Evolutionary conservation across 805 yeast species (phyloP).

Genomic region (Teunomyces pallodes): DNA sequence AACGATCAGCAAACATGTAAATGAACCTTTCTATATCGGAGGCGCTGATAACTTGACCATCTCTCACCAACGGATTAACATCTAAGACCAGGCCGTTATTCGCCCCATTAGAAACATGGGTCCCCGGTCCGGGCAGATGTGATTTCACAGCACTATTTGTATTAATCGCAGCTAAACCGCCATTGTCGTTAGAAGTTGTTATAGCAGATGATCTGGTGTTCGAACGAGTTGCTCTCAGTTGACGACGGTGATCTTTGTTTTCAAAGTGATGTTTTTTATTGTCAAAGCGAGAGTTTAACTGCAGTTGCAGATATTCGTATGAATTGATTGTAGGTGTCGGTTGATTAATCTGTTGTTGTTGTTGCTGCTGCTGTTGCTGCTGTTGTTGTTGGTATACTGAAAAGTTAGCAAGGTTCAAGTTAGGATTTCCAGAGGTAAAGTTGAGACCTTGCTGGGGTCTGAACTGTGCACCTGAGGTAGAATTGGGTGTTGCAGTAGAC

Average conservation of each 20-base stretch:
- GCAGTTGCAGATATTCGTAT: conserved; percentile 22
- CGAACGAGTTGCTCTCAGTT: conserved; percentile 5
- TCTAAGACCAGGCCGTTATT: conserved; percentile 4
- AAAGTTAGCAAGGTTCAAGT: conserved; percentile 10
- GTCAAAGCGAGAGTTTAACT: conserved; percentile 22
- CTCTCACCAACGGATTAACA: conserved; percentile 4
- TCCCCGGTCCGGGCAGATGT: neutral
- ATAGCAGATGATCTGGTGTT: conserved; percentile 2
- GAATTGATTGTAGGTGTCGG: conserved; percentile 3
- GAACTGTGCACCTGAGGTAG: conserved; percentile 20
- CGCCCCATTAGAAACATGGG: neutral
- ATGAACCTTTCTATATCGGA: conserved; percentile 40
- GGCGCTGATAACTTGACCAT: conserved; percentile 5
- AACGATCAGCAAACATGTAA: conserved; percentile 40
- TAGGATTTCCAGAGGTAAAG: conserved; percentile 18
- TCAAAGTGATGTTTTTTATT: conserved; percentile 20
- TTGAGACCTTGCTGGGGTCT: conserved; percentile 26
- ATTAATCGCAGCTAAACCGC: neutral
- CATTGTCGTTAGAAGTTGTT: neutral
- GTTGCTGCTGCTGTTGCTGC: conserved; percentile 12
- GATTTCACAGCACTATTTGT: neutral
- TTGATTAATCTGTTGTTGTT: conserved; percentile 5
- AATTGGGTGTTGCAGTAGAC: conserved; percentile 3
- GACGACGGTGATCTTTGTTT: neutral
- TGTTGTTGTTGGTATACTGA: conserved; percentile 11